A percentile compares a stretch with the other conserved stretches of the same genome.
phyloP scores from a whole-genome alignment of 345 rosid genomes.

The Eucalyptus marginata region DNA sequence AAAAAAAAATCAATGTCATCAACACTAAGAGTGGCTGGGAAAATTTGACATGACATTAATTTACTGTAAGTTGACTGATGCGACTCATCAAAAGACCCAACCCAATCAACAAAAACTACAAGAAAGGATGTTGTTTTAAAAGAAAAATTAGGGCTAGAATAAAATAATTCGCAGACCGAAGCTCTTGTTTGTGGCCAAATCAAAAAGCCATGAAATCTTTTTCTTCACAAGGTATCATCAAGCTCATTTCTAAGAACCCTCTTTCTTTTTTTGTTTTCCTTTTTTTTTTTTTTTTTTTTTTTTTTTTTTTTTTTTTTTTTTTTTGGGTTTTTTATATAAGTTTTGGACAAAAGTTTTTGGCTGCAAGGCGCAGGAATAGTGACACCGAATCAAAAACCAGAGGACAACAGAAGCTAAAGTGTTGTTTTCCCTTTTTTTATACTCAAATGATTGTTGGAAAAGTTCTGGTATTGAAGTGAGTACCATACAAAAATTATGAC shows the following conservation, averaged over 20 bases:
- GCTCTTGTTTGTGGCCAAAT: not conserved
- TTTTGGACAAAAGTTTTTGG: too few relatives aligned
- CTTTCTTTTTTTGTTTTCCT: not conserved
- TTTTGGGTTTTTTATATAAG: too few relatives aligned
- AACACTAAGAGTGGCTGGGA: accelerated
- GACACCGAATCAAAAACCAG: too few relatives aligned
- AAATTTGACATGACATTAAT: not conserved
- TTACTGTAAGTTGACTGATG: accelerated
- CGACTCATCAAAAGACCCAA: not conserved
- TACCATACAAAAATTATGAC: accelerated
- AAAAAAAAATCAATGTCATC: not conserved
- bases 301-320: too few relatives aligned
- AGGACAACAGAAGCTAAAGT: too few relatives aligned
- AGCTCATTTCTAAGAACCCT: not conserved
- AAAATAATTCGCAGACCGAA: not conserved
- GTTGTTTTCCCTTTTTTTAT: too few relatives aligned
- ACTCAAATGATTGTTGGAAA: not conserved
- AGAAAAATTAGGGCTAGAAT: not conserved
- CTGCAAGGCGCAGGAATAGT: too few relatives aligned
- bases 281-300: not conserved
- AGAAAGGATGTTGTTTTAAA: not conserved
- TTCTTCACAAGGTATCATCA: not conserved
- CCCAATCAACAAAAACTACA: not conserved
- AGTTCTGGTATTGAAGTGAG: accelerated
- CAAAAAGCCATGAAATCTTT: not conserved